Evolutionary conservation across 495 filamentous ascomycete species (phyloP).

Genomic region (Penicillium waksmanii): DNA sequence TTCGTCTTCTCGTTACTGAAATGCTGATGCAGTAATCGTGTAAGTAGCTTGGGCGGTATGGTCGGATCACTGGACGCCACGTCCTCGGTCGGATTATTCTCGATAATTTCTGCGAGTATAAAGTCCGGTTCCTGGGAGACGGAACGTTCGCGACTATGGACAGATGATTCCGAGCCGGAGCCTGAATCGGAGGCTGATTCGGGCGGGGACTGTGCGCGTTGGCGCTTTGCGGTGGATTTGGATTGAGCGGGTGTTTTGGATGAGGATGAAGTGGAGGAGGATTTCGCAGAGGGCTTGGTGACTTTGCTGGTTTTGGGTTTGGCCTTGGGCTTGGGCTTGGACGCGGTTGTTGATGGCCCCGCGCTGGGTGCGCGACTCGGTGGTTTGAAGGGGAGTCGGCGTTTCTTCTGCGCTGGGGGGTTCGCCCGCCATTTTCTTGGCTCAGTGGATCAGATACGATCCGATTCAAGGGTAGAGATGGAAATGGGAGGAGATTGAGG

Average conservation of each 20-base stretch:
- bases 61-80: conserved; percentile 47
- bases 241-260: conserved; percentile 12
- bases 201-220: conserved; percentile 19
- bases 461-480: too few species aligned
- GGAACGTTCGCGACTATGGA: conserved; percentile 24
- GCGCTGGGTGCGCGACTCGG: conserved; percentile 41
- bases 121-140: conserved; percentile 43
- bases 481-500: too few species aligned
- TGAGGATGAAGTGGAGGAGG: conserved; percentile 22
- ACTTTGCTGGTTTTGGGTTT: conserved; percentile 20
- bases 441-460: neutral
- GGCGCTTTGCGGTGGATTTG: conserved; percentile 12
- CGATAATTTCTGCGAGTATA: conserved; percentile 52
- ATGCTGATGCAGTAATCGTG: conserved; percentile 73
- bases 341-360: conserved; percentile 22
- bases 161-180: conserved; percentile 27
- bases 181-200: conserved; percentile 25
- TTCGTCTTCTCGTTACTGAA: conserved; percentile 71
- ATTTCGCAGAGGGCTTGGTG: conserved; percentile 23
- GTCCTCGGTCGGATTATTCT: conserved; percentile 31
- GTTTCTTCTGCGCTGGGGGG: conserved; percentile 43
- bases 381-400: conserved; percentile 55
- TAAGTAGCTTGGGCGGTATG: conserved; percentile 76
- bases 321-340: conserved; percentile 27
- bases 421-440: conserved; percentile 41